Percentiles rank a stretch among this genome's conserved stretches.
Conservation (phyloP, 208 protist genomes). For the Entamoeba dispar region DNA sequence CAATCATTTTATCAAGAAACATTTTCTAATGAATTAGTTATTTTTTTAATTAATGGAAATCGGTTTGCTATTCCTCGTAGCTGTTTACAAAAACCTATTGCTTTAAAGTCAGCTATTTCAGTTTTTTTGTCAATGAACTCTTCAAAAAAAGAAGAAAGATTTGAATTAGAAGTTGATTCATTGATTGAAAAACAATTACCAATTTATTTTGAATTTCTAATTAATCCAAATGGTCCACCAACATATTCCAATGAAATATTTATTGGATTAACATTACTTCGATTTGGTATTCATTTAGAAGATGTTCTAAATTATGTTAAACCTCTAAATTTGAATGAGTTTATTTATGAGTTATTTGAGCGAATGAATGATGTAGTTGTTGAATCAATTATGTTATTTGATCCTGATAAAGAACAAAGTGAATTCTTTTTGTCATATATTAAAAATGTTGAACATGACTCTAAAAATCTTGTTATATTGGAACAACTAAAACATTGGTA, state of each 20-base stretch:
- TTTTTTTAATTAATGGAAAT: no score
- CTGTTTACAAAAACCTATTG: no score
- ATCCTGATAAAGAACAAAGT: not conserved
- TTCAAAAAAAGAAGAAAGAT: not conserved
- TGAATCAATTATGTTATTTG: not conserved
- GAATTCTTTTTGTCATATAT: not conserved
- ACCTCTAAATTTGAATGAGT: not conserved
- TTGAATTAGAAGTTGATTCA: not conserved
- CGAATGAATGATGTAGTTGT: not conserved
- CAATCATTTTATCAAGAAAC: no score
- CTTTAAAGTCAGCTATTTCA: no score
- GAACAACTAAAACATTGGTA: not conserved
- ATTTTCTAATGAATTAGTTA: no score
- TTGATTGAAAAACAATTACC: not conserved
- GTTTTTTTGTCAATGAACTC: no score
- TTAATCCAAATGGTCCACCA: not conserved
- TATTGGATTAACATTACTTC: not conserved
- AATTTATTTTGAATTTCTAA: not conserved
- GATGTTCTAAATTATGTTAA: not conserved
- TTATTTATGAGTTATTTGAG: not conserved
- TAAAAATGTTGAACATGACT: not conserved
- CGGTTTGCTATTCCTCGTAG: no score
- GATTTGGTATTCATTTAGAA: not conserved
- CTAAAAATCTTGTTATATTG: no score
- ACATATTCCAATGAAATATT: not conserved